These are phyloP conservation scores for Colletotrichum zoysiae DNA, from an alignment of 2,329 filamentous ascomycete genomes.

Conservation along the genomic window DNA sequence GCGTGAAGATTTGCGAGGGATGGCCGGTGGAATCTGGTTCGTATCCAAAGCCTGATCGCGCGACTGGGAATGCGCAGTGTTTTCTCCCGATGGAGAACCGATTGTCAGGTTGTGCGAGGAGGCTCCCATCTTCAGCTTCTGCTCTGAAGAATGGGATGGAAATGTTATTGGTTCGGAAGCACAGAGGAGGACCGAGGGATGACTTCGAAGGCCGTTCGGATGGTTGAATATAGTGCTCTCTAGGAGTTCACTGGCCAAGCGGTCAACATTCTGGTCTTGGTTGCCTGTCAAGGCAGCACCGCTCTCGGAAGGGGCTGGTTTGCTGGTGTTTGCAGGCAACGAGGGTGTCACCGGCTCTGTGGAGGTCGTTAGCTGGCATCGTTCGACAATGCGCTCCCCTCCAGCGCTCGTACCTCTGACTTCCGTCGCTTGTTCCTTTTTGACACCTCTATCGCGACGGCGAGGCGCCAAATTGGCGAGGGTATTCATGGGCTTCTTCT, in stretches of 20 bases:
- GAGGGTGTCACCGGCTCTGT: conserved; percentile 4
- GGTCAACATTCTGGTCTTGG: conserved; percentile 28
- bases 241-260: conserved; percentile 33
- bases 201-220: conserved; percentile 37
- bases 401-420: conserved; percentile 15
- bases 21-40: conserved; percentile 8
- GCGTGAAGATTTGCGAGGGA: conserved; percentile 41
- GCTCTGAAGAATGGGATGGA: neutral
- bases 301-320: neutral
- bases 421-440: neutral
- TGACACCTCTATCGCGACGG: conserved; percentile 26
- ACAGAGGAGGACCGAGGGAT: conserved; percentile 31
- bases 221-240: conserved; percentile 34
- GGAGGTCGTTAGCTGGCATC: conserved; percentile 7
- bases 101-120: neutral
- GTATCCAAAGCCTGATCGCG: neutral
- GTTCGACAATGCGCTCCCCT: neutral
- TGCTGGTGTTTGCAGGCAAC: conserved; percentile 8
- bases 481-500: conserved; percentile 33
- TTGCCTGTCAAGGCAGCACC: conserved; percentile 3
- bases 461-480: conserved; percentile 31
- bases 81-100: neutral
- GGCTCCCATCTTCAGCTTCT: neutral
- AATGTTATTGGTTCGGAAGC: conserved; percentile 10
- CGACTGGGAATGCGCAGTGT: neutral